Conservation (phyloP, 495 filamentous ascomycete genomes). For the Acidiella bohemica region DNA sequence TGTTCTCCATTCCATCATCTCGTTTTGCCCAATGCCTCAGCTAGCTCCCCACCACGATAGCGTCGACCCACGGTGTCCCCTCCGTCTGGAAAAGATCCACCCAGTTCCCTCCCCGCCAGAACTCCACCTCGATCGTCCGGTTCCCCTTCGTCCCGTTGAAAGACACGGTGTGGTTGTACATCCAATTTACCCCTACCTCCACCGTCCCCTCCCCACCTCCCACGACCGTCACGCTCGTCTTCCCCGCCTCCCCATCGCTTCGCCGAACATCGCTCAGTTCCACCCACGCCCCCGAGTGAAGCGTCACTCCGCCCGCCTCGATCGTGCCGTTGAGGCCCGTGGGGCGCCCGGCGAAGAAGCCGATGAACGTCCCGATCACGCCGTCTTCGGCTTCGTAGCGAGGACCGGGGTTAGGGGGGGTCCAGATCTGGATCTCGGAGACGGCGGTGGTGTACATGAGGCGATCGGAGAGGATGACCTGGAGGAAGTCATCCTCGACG, state of each 20-base stretch:
- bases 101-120: constrained; percentile 18
- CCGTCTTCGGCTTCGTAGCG: constrained; percentile 20
- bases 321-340: constrained; percentile 17
- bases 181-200: constrained; percentile 15
- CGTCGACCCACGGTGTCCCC: constrained; percentile 17
- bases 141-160: constrained; percentile 10
- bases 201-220: constrained; percentile 18
- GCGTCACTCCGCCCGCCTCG: constrained; percentile 15
- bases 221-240: constrained; percentile 6
- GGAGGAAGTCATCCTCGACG: constrained; percentile 15
- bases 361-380: constrained; percentile 18
- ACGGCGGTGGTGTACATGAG: constrained; percentile 14
- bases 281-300: constrained; percentile 13
- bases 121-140: constrained; percentile 14
- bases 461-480: constrained; percentile 11
- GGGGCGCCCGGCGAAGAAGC: constrained; percentile 13
- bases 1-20: no score
- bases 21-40: no score
- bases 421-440: constrained; percentile 20
- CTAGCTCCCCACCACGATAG: constrained; percentile 17
- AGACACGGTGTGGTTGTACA: constrained; percentile 12
- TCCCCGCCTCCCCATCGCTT: constrained; percentile 4
- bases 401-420: constrained; percentile 14
- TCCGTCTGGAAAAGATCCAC: constrained; percentile 17
- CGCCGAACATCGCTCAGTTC: constrained; percentile 14